Evolutionary conservation across 108 stramenopile genomes (phyloP), one percentile per base, ranked within the genome.

Genomic region (Discostella stelligeroides): DNA sequence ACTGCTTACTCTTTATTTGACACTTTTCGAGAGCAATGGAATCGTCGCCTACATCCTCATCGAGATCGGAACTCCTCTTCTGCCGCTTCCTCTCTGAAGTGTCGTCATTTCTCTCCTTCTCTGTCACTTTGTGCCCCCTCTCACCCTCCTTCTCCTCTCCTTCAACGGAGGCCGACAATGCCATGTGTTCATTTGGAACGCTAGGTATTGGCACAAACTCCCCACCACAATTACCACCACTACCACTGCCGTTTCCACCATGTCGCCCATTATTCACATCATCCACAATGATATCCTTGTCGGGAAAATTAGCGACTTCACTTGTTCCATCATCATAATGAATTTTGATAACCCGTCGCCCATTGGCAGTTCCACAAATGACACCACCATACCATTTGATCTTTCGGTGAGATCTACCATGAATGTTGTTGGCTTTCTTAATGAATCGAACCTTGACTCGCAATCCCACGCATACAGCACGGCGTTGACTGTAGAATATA

Each of bases 291-390:
- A 95, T 84, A 71, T 95, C 93, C 60, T 85, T 82, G 56, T 95
- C 93, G 8, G 93, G 93, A 76, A 92, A 95, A 59, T 87, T 80
- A 25, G 90, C 50, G 1, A 87, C 49, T 64, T 95, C 93, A 20
- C 76, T 67, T 0, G 93, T 90, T 15, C 89, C 88, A 68, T 95
- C 93, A 64, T 95, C 93, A 65, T 95, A 95, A 51, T 86, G 84
- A 51, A 95, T 92, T 43, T 75, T 58, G 15, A 95, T 83, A 60
- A 84, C 86, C 28, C 76, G 54, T 4, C 91, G 85, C 12, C 76
- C 74, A 21, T 73, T 81, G 1, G 75, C 72, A 8, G 81, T 72
- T 15, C 61, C 60, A 7, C 75, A 65, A 18, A 95, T 80, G 51
- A 80, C 60, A 12, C 94, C 94, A 0, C 91, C 94, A 47, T 87